Evolutionary conservation across 2,329 filamentous ascomycete genomes (phyloP), one percentile per base, ranked within the genome.

Genomic region (Monosporascus sp.): DNA sequence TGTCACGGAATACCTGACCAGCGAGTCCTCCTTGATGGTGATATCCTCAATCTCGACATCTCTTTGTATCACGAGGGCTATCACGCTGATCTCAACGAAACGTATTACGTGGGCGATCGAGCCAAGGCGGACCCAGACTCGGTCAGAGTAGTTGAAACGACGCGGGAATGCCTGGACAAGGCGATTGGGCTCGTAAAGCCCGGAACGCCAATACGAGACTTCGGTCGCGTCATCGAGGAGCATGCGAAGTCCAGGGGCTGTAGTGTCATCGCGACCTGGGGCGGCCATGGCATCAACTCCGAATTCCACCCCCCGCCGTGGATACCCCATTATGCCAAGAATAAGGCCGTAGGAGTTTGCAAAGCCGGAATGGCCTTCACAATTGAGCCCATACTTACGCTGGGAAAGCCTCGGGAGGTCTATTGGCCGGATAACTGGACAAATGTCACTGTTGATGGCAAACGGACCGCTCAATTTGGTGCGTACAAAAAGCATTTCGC

Each of bases 391-490:
- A 97, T 97, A 91, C 90, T 97, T 68, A 90, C 90, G 46, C 72
- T 96, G 51, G 93, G 93, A 51, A 90, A 88, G 53, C 87, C 95
- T 72, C 83, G 83, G 58, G 93, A 97, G 68, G 89, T 92, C 68
- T 96, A 90, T 0, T 97, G 93, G 93, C 93, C 93, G 1, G 93
- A 97, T 68, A 89, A 97, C 75, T 97, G 93, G 93, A 97, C 93
- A 1, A 95, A 90, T 71, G 88, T 89, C 8, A 97, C 93, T 0
- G 81, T 84, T 52, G 93, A 97, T 69, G 93, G 93, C 50, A 88
- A 87, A 70, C 77, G 83, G 67, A 95, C 90, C 15, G 93, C 93
- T 15, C 93, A 97, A 67, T 97, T 97, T 66, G 87, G 86, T 89
- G 72, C 67, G 83, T 70, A 52, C 27, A 15, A 39, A n/a, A 18